Base-by-base conservation (phyloP, 495 filamentous ascomycete species). In the Zalerion maritima region DNA sequence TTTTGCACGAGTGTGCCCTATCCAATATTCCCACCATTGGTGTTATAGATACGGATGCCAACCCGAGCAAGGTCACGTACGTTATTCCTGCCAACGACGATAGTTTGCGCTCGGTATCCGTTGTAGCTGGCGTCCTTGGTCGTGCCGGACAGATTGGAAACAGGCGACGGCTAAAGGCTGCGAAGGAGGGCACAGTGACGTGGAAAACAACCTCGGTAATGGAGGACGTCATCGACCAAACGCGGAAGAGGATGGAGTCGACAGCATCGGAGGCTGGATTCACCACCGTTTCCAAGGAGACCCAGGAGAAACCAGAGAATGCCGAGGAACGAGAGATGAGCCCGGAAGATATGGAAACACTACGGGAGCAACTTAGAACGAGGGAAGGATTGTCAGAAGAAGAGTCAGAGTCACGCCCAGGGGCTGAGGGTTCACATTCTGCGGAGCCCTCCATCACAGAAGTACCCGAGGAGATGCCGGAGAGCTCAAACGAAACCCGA, bases 31-130 rank as follows among this genome's bases (percentile, higher is more conserved):
- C 89, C 6, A 99, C 91, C 0, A 84, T 99, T 45, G 89, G 85
- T 12, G 61, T 99, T 23, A 75, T 96, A 29, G 89, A 99, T 59
- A 94, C 89, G 0, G 77, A 99, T 55, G 73, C 79, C 4, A 73
- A 99, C 55, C 83, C 89, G 3, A 83, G 81, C 1, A 83, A 81
- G 64, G 83, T 96, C 18, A 99, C 89, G 5, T 99, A 99, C 52
- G 81, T 82, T 2, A 94, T 99, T 40, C 89, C 89, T 4, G 79
- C 83, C 12, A 99, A 99, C 47, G 89, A 99, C 45, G 89, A 99
- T 34, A 91, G 83, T 71, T 43, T 94, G 40, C 75, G 86, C 12
- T 72, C 75, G 36, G 64, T 82, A 11, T 65, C 74, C 42, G 60
- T 96, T 34, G 84, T 99, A 46, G 79, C 79, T 6, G 81, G 81